These are phyloP conservation scores for Phytophthora aleatoria DNA, from an alignment of 352 stramenopile genomes.

Conservation along the genomic window DNA sequence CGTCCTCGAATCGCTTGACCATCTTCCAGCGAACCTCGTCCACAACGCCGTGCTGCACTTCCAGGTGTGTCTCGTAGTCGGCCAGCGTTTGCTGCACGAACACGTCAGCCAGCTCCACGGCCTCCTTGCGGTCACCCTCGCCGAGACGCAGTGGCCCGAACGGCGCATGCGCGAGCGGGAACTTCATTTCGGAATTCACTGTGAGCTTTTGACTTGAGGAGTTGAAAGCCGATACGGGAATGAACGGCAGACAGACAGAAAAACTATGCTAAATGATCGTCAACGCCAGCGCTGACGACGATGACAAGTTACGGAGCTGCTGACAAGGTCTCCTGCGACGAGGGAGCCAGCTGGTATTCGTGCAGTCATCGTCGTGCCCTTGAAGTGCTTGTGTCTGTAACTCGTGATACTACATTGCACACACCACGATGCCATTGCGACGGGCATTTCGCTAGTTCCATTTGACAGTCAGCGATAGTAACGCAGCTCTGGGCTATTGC, in stretches of 20 bases:
- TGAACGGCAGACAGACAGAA: conserved; percentile 3
- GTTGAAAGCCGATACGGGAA: conserved; percentile 15
- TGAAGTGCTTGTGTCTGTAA: background rate
- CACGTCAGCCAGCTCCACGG: conserved; percentile 33
- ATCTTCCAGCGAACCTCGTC: conserved; percentile 44
- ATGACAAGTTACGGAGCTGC: conserved; percentile 15
- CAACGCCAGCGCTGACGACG: conserved; percentile 19
- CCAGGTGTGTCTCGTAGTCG: conserved; percentile 41
- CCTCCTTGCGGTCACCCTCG: conserved; percentile 21
- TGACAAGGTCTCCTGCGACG: conserved; percentile 22
- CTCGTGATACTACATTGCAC: background rate
- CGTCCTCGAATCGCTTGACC: conserved; percentile 42
- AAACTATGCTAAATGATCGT: conserved; percentile 1
- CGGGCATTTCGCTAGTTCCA: conserved; percentile 12
- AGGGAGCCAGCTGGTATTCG: conserved; percentile 10
- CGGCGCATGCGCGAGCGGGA: conserved; percentile 31
- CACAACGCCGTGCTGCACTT: conserved; percentile 24
- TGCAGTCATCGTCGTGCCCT: conserved; percentile 13
- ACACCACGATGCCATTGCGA: background rate
- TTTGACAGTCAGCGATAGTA: conserved; percentile 11
- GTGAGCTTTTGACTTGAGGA: background rate
- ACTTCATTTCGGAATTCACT: conserved; percentile 27
- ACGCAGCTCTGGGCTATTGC: conserved; percentile 4
- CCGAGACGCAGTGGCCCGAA: conserved; percentile 40
- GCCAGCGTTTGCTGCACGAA: conserved; percentile 40